These are phyloP conservation scores for Stereum hirsutum DNA, from an alignment of 1,284 basidiomycete genomes.

Conservation along the genomic window DNA sequence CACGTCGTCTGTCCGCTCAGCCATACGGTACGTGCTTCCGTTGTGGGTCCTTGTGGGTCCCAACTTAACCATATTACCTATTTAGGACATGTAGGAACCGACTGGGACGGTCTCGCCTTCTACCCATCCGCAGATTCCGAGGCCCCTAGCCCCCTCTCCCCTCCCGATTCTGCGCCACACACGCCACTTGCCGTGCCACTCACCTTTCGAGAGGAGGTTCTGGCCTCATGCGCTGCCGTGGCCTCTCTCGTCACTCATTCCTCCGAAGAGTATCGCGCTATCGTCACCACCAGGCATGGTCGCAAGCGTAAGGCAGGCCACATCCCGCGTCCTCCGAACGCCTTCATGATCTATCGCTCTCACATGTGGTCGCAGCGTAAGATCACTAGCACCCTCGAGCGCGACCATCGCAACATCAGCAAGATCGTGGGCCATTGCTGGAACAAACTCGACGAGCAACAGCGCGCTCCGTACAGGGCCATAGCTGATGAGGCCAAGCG, in stretches of 20 bases:
- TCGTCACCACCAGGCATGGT: constrained; percentile 29
- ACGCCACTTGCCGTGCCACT: neutral
- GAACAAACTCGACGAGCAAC: constrained; percentile 25
- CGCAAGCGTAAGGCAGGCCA: constrained; percentile 31
- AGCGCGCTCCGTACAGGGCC: constrained; percentile 29
- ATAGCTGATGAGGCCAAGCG: constrained; percentile 38
- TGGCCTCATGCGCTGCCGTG: constrained; percentile 10
- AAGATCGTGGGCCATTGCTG: constrained; percentile 36
- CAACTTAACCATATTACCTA: constrained; percentile 8
- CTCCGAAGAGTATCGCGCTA: constrained; percentile 14
- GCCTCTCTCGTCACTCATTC: constrained; percentile 4
- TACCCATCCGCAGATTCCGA: neutral
- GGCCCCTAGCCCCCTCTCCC: no score
- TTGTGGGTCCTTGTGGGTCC: constrained; percentile 7
- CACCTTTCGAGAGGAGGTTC: constrained; percentile 3
- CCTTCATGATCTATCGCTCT: constrained; percentile 79
- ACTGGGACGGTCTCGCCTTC: constrained; percentile 1
- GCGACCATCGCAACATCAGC: constrained; percentile 44
- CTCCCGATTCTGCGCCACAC: neutral
- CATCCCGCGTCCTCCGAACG: constrained; percentile 73
- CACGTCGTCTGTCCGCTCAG: constrained; percentile 29
- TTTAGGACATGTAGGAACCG: constrained; percentile 6
- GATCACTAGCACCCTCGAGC: constrained; percentile 26
- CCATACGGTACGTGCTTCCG: constrained; percentile 13
- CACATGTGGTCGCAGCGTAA: constrained; percentile 48